These are phyloP conservation scores for Solanum chmielewskii DNA, from an alignment of 257 asterid species.

Conservation along the genomic window DNA sequence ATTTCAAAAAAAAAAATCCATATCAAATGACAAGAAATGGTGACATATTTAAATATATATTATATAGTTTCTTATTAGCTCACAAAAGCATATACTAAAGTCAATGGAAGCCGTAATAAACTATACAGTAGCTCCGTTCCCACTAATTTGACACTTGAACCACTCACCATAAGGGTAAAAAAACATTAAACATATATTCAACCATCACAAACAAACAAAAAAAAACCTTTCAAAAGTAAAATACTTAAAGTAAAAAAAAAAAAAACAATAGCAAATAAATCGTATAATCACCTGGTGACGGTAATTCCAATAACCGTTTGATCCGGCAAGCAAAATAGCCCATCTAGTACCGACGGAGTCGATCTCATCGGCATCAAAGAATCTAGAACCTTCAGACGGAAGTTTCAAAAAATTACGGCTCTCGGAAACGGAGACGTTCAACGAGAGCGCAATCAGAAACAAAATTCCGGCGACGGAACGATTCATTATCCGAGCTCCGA, in stretches of 20 bases:
- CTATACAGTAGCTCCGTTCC: not conserved
- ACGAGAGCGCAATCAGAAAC: conserved; percentile 34
- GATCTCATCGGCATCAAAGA: conserved; percentile 10
- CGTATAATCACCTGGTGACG: conserved; percentile 71
- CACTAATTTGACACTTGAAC: not conserved
- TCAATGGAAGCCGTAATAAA: not conserved
- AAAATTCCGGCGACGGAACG: conserved; percentile 15
- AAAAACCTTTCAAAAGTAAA: not conserved
- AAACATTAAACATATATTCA: no score
- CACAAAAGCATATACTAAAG: not conserved
- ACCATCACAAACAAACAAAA: not conserved
- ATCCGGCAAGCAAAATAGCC: conserved; percentile 96
- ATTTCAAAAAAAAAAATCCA: not conserved
- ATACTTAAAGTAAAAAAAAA: not conserved
- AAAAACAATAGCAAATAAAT: not conserved
- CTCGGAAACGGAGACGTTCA: conserved; percentile 28
- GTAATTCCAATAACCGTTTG: conserved; percentile 89
- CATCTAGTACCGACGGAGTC: conserved; percentile 78
- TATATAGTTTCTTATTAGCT: not conserved
- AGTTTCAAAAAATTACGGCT: conserved; percentile 47
- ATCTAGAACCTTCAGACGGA: conserved; percentile 50
- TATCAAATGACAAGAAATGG: not conserved
- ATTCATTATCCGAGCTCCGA: conserved; percentile 12
- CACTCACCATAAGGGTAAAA: not conserved
- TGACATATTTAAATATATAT: not conserved